Base-by-base conservation (phyloP, 768 basidiomycete species). In the Cystofilobasidium ferigula region DNA sequence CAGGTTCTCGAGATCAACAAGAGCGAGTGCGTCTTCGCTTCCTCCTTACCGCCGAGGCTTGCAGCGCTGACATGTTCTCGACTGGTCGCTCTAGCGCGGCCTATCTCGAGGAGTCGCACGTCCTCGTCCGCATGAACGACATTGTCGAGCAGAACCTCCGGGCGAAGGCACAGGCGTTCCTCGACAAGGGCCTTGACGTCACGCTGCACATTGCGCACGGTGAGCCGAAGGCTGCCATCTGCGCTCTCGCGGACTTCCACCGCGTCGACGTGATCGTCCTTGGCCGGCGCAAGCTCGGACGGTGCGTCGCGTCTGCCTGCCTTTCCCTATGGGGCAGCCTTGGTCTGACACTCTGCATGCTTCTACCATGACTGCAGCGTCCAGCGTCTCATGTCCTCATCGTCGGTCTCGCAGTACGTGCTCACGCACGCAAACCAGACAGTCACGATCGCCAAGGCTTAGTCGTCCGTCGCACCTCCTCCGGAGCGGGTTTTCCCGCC, bases 271-370 rank as follows among this genome's bases (percentile, higher is more conserved):
- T 14, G 51, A 54, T 54, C 51, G 4, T 54, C 18, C 51, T 54
- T 28, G 51, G 51, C 51, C 10, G 51, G 20, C 51, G 51, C 51
- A 54, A 54, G 51, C 51, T 54, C 51, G 51, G 51, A 6, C 51
- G 51, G 51, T 54, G 22, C 20, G 45, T 47, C n/a, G n/a, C n/a
- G 45, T 13, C 6, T 6, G 22, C 45, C 45, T 47, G 9, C 3
- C n/a, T n/a, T 47, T 24, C 4, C 3, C 13, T 9, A 12, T 42
- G 13, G 40, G n/a, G n/a, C n/a, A n/a, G n/a, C n/a, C n/a, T n/a
- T n/a, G n/a, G n/a, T n/a, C n/a, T n/a, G n/a, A n/a, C n/a, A n/a
- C n/a, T n/a, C n/a, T n/a, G n/a, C n/a, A n/a, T n/a, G 43, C 20
- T 12, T 13, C 10, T 45, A 6, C 20, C 8, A 45, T 45, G 43